Evolutionary conservation across 495 filamentous ascomycete genomes (phyloP).

Genomic region (Usnea hakonensis): DNA sequence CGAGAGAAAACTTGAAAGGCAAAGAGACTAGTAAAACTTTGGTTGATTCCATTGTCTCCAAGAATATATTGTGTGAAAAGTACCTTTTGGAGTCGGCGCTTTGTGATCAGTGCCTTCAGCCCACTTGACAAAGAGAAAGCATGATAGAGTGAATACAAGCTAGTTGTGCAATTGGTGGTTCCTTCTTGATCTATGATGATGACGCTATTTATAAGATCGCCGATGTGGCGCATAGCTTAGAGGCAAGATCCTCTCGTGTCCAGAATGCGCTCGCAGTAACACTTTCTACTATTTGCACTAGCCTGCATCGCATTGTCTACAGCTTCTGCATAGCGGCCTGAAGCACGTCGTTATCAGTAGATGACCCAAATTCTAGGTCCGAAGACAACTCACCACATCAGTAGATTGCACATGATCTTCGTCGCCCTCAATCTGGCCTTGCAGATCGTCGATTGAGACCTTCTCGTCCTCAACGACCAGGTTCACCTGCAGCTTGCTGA

Average conservation of each 20-base stretch:
- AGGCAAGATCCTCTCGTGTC: not conserved
- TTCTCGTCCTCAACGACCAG: conserved; percentile 96
- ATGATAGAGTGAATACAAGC: not conserved
- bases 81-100: not conserved
- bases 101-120: not conserved
- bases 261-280: not conserved
- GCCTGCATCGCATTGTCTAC: conserved; percentile 41
- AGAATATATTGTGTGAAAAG: not conserved
- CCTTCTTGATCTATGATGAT: not conserved
- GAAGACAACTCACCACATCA: conserved; percentile 58
- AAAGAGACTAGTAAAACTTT: not conserved
- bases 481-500: conserved; percentile 99
- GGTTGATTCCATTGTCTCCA: not conserved
- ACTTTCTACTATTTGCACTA: not conserved
- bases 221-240: not conserved
- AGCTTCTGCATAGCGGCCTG: conserved; percentile 85
- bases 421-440: conserved; percentile 75
- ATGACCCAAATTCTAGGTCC: conserved; percentile 7
- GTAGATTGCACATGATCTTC: conserved; percentile 97
- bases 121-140: not conserved
- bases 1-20: not conserved
- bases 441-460: conserved; percentile 78
- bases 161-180: not conserved
- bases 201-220: not conserved
- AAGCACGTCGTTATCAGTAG: conserved; percentile 10